phyloP scores from a whole-genome alignment of 306 rosid species.

The Benincasa hispida region DNA sequence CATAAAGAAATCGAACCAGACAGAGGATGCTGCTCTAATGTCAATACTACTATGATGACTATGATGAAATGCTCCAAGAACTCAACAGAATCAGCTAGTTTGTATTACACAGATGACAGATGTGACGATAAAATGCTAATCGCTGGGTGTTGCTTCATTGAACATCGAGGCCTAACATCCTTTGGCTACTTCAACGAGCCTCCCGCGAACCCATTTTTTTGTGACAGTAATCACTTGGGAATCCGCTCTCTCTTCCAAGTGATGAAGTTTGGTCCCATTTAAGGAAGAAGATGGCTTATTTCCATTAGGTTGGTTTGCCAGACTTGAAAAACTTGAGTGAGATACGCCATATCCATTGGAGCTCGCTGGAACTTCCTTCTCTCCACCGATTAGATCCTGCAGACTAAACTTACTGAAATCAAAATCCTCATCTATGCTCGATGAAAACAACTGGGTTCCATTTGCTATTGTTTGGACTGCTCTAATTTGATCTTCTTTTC shows the following conservation, averaged over 20 bases:
- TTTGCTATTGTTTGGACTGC: constrained; percentile 29
- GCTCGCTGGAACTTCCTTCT: constrained; percentile 22
- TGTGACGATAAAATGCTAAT: background rate
- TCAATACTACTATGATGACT: background rate
- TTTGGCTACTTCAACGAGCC: constrained; percentile 59
- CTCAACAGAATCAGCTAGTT: constrained; percentile 1
- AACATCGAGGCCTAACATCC: constrained; percentile 16
- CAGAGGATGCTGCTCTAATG: background rate
- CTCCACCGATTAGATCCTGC: constrained; percentile 30
- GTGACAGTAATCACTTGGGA: constrained; percentile 22
- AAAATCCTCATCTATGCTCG: constrained; percentile 20
- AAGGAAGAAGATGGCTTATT: constrained; percentile 18
- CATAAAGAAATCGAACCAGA: background rate
- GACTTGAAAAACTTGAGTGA: constrained; percentile 24
- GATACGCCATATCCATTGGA: constrained; percentile 23
- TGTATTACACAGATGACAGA: background rate
- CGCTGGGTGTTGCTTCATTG: constrained; percentile 1
- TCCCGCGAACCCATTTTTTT: constrained; percentile 83
- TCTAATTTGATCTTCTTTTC: constrained; percentile 15
- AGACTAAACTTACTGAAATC: constrained; percentile 28
- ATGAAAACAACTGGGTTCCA: constrained; percentile 28
- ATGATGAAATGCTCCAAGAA: background rate
- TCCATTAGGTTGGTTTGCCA: constrained; percentile 15
- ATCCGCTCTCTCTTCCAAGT: constrained; percentile 20
- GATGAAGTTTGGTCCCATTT: constrained; percentile 23